Conservation (phyloP, 345 rosid species). For the Bruguiera sexangula region DNA sequence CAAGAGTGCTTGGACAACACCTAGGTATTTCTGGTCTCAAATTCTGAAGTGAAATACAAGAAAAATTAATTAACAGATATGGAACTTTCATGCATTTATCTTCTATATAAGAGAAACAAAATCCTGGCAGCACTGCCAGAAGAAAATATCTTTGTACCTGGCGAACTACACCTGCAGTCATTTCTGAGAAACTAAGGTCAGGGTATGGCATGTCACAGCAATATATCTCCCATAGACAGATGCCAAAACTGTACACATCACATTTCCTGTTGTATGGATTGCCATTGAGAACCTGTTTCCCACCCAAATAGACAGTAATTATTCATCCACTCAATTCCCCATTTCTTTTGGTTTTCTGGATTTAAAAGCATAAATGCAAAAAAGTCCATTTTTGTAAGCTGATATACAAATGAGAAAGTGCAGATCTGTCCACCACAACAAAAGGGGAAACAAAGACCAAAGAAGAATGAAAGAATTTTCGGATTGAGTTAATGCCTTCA, state of each 20-base stretch:
- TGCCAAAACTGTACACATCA: conserved; percentile 94
- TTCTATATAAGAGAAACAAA: not conserved
- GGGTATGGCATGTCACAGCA: conserved; percentile 99
- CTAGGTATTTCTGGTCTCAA: conserved; percentile 97
- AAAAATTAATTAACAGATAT: not conserved
- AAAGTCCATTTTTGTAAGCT: not conserved
- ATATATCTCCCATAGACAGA: conserved; percentile 96
- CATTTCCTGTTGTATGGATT: conserved; percentile 93
- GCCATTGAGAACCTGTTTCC: conserved; percentile 88
- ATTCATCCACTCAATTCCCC: conserved; percentile 9
- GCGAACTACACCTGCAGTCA: conserved; percentile 93
- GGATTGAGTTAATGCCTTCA: not conserved
- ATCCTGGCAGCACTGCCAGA: not conserved
- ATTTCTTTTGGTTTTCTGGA: not conserved
- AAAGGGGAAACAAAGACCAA: not conserved
- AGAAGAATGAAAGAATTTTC: not conserved
- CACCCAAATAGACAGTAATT: conserved; percentile 18
- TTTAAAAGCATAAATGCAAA: not conserved
- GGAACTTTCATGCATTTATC: not conserved
- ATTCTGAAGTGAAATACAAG: conserved; percentile 43
- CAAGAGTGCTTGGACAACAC: conserved; percentile 85
- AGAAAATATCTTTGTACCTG: conserved; percentile 48
- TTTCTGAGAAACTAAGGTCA: conserved; percentile 90
- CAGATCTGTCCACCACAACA: not conserved
- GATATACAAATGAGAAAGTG: not conserved